Percentiles rank a stretch among this genome's conserved stretches.
Evolutionary conservation across 352 stramenopile genomes (phyloP).

Genomic region (Discostella stelligera): DNA sequence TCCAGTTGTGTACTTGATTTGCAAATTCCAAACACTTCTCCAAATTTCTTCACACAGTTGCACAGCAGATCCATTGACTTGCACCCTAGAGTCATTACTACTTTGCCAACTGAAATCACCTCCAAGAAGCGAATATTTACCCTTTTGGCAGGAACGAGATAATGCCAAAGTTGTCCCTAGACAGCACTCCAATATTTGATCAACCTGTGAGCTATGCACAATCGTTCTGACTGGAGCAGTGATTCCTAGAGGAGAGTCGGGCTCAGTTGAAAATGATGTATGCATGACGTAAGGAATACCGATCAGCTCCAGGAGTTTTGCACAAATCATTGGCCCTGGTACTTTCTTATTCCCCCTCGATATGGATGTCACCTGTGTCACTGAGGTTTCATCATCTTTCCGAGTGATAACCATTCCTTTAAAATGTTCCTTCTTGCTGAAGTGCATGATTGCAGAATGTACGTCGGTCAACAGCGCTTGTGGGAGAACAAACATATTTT

Average conservation of each 20-base stretch:
- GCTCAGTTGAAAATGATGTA: background rate
- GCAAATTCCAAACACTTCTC: constrained; percentile 24
- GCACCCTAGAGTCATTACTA: no score
- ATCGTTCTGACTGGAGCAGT: background rate
- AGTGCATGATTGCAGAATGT: constrained; percentile 29
- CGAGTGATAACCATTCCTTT: constrained; percentile 8
- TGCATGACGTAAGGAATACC: constrained; percentile 29
- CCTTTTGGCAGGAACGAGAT: constrained; percentile 24
- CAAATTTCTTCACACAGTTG: constrained; percentile 42
- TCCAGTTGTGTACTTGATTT: constrained; percentile 29
- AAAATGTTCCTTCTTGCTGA: constrained; percentile 24
- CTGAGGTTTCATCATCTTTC: background rate
- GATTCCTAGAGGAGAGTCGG: background rate
- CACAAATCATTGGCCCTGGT: constrained; percentile 30
- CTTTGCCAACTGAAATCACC: constrained; percentile 22
- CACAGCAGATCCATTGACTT: constrained; percentile 13
- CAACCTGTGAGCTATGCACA: constrained; percentile 41
- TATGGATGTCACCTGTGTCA: background rate
- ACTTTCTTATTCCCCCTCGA: constrained; percentile 6
- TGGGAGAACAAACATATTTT: constrained; percentile 33
- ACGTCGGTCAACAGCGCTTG: constrained; percentile 29
- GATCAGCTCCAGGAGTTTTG: constrained; percentile 33
- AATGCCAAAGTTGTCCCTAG: constrained; percentile 22
- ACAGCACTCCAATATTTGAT: constrained; percentile 33
- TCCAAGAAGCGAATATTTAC: constrained; percentile 29